These are phyloP conservation scores for Phascolomyces articulosus DNA, from an alignment of 371 early-diverging fungal genomes.

Conservation along the genomic window DNA sequence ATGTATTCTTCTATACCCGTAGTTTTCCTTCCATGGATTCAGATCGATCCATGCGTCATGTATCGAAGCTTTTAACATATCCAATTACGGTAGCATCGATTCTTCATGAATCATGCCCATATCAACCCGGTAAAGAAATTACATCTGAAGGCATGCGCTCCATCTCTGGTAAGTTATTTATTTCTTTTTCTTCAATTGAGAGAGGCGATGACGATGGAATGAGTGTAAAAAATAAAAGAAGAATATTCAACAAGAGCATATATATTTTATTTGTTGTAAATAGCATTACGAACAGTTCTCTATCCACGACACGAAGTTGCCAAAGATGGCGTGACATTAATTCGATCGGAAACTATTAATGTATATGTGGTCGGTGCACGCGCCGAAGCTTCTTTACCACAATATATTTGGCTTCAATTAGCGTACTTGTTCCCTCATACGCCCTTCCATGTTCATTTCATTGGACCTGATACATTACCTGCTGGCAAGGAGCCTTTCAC, in stretches of 20 bases:
- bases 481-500: constrained; percentile 52
- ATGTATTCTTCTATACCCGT: constrained; percentile 82
- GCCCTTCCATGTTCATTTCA: constrained; percentile 80
- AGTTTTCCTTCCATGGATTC: constrained; percentile 78
- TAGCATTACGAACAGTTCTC: constrained; percentile 74
- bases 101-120: constrained; percentile 76
- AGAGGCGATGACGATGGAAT: too few species aligned
- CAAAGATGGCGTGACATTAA: constrained; percentile 46
- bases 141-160: constrained; percentile 77
- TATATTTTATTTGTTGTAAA: too few species aligned
- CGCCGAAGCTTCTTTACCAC: constrained; percentile 80
- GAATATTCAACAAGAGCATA: not conserved
- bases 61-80: constrained; percentile 81
- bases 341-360: constrained; percentile 65
- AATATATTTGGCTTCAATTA: constrained; percentile 78
- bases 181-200: not conserved
- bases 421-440: constrained; percentile 78
- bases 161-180: constrained; percentile 54
- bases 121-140: constrained; percentile 67
- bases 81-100: constrained; percentile 83
- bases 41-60: constrained; percentile 79
- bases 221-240: not conserved
- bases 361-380: constrained; percentile 80
- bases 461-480: constrained; percentile 82
- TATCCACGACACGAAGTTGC: constrained; percentile 57